These are phyloP conservation scores for Flaveria linearis DNA, from an alignment of 129 eudicot genomes.

Conservation along the genomic window DNA sequence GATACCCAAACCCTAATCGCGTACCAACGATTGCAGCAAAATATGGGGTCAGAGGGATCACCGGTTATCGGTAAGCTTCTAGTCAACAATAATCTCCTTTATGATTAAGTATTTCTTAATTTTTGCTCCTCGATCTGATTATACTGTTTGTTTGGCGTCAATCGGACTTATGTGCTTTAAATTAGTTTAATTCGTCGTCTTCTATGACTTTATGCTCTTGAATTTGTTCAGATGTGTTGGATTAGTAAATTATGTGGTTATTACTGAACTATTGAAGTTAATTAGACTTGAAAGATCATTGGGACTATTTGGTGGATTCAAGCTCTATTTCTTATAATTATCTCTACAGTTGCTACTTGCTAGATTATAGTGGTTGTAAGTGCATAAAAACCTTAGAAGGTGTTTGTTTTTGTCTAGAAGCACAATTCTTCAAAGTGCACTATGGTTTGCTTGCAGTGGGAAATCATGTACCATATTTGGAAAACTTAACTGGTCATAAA, in stretches of 20 bases:
- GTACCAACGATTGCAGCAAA: constrained; percentile 6
- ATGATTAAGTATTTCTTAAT: background rate
- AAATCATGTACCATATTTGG: background rate
- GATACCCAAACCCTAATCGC: constrained; percentile 26
- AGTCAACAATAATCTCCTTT: background rate
- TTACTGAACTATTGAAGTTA: background rate
- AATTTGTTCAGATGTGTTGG: constrained; percentile 20
- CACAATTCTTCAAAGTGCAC: background rate
- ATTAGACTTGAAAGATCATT: constrained; percentile 14
- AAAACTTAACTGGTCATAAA: background rate
- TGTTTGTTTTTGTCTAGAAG: too few species aligned
- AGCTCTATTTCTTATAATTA: constrained; percentile 1
- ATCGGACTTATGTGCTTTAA: background rate
- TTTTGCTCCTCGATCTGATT: constrained; percentile 15
- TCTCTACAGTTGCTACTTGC: background rate
- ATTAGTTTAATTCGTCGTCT: background rate
- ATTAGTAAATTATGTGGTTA: background rate
- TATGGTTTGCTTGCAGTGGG: constrained; percentile 8
- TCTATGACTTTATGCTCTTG: constrained; percentile 24
- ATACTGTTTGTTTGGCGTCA: background rate
- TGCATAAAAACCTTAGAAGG: too few species aligned
- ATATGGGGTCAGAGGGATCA: constrained; percentile 66
- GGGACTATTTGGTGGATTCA: constrained; percentile 6
- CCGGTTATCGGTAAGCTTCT: constrained; percentile 57
- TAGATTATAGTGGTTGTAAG: background rate